These are phyloP conservation scores for Pelagophyceae sp. DNA, from an alignment of 352 stramenopile species.

Conservation along the genomic window DNA sequence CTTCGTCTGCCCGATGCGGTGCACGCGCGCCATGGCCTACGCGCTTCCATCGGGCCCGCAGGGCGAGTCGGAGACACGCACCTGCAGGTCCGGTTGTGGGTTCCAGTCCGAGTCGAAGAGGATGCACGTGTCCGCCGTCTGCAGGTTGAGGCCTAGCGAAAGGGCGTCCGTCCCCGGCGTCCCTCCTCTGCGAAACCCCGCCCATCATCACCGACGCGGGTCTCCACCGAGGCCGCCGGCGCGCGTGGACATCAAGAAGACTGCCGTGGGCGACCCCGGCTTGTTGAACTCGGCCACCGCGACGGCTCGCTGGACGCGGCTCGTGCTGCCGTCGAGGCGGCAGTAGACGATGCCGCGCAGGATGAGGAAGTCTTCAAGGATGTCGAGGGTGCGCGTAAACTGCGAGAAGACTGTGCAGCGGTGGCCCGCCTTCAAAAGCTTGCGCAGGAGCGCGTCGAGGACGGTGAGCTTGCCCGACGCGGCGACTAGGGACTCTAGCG, in stretches of 20 bases:
- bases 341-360: slow-evolving; percentile 69
- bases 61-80: neutral
- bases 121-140: too few species aligned
- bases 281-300: slow-evolving; percentile 83
- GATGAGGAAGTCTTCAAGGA: slow-evolving; percentile 82
- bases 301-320: slow-evolving; percentile 70
- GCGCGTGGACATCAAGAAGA: slow-evolving; percentile 88
- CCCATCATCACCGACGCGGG: too few species aligned
- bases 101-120: slow-evolving; percentile 97
- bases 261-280: slow-evolving; percentile 73
- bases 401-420: slow-evolving; percentile 90
- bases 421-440: slow-evolving; percentile 71
- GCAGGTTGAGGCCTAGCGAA: slow-evolving; percentile 93
- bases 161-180: too few species aligned
- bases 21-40: slow-evolving; percentile 53
- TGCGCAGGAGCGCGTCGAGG: slow-evolving; percentile 68
- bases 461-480: slow-evolving; percentile 52
- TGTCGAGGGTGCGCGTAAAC: slow-evolving; percentile 79
- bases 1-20: slow-evolving; percentile 55
- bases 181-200: too few species aligned
- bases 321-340: slow-evolving; percentile 76
- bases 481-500: slow-evolving; percentile 35
- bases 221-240: slow-evolving; percentile 82
- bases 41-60: slow-evolving; percentile 2
- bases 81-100: slow-evolving; percentile 63